Evolutionary conservation across 129 eudicot genomes (phyloP).

Genomic region (Escallonia herrerae): DNA sequence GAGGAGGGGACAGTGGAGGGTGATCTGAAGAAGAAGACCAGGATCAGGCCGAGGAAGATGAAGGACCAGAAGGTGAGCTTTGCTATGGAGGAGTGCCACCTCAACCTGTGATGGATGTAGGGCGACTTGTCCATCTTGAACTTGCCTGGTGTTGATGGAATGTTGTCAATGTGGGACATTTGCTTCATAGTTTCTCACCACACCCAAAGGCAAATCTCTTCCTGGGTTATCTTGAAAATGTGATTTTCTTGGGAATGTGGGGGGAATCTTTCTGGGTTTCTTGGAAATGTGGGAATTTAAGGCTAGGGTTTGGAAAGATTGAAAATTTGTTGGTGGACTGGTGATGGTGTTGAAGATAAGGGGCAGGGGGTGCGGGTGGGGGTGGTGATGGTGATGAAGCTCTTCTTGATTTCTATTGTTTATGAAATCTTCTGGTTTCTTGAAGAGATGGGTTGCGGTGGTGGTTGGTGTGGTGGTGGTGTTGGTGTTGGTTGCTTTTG

Average conservation of each 20-base stretch:
- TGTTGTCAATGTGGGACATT: conserved; percentile 61
- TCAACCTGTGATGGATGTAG: conserved; percentile 34
- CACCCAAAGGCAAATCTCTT: not conserved
- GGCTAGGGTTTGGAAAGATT: conserved; percentile 25
- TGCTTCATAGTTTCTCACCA: conserved; percentile 24
- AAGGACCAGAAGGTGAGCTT: conserved; percentile 74
- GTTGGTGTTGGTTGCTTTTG: conserved; percentile 6
- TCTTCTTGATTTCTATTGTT: conserved; percentile 8
- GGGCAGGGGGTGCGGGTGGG: not conserved
- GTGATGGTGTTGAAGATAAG: not conserved
- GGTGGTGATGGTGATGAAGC: conserved; percentile 5
- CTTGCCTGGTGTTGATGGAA: conserved; percentile 74
- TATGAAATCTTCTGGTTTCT: conserved; percentile 47
- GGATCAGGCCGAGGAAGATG: conserved; percentile 57
- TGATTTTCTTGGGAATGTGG: not conserved
- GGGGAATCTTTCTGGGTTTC: conserved; percentile 6
- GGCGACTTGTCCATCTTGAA: conserved; percentile 62
- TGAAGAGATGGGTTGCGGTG: conserved; percentile 35
- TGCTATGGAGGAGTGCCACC: conserved; percentile 42
- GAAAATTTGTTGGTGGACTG: conserved; percentile 5
- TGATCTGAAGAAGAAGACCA: conserved; percentile 63
- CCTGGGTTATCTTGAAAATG: not conserved
- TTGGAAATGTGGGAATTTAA: not conserved
- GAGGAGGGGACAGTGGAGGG: conserved; percentile 47
- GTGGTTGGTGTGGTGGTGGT: not conserved